A percentile compares a stretch with the other conserved stretches of the same genome.
Conservation (phyloP, 371 early-diverging fungal species). For the Mucor indicus region DNA sequence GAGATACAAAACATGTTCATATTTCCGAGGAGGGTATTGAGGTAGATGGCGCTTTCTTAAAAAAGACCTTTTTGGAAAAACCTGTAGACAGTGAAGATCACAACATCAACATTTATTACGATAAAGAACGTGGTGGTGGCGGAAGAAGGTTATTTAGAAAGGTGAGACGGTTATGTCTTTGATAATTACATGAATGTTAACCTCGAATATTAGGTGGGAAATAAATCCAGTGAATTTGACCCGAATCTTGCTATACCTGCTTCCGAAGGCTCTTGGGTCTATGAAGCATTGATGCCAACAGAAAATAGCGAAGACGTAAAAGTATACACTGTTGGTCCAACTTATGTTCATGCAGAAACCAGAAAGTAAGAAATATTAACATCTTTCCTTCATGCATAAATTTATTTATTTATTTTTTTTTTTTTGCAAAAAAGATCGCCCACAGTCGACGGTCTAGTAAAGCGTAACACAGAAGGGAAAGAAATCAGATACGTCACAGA, state of each 20-base stretch:
- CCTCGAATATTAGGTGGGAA: conserved; percentile 87
- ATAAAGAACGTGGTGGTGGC: conserved; percentile 80
- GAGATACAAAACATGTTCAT: conserved; percentile 17
- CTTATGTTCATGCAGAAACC: conserved; percentile 94
- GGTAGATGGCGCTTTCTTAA: conserved; percentile 64
- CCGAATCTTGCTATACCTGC: conserved; percentile 68
- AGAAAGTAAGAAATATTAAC: conserved; percentile 94
- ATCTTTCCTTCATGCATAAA: no score
- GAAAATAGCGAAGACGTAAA: conserved; percentile 97
- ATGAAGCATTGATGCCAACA: conserved; percentile 92
- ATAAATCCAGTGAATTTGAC: conserved; percentile 92
- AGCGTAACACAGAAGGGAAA: conserved; percentile 95
- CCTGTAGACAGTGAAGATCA: conserved; percentile 97
- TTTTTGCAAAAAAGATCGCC: conserved; percentile 89
- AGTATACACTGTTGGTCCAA: conserved; percentile 91
- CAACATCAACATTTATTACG: conserved; percentile 95
- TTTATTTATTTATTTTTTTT: no score
- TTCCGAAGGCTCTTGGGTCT: conserved; percentile 85
- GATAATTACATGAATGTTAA: no score
- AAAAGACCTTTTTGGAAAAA: conserved; percentile 98
- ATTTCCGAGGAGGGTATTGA: conserved; percentile 66
- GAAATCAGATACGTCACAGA: conserved; percentile 91
- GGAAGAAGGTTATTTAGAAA: conserved; percentile 94
- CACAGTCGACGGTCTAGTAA: conserved; percentile 95
- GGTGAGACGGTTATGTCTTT: no score